Base-by-base conservation (phyloP, 768 basidiomycete genomes). In the Leccinum disarticulatum region DNA sequence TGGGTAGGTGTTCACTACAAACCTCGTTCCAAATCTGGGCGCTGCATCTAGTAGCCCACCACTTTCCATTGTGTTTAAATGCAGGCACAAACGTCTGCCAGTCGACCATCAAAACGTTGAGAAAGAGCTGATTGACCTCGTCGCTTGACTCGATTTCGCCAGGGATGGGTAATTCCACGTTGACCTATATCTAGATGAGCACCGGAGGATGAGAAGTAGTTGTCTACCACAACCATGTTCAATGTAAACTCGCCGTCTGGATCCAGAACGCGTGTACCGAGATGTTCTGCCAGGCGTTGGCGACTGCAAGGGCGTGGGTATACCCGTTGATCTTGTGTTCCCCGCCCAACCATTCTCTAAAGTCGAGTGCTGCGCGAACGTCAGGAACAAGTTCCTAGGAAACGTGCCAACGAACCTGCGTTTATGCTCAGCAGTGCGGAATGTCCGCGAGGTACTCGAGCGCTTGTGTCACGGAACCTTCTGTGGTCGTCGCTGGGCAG, bases 301-400 rank as follows among this genome's bases (percentile, higher is more conserved):
- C 70, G 3, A 88, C 59, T 4, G 91, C 93, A 6, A 93, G 79
- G 13, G 77, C 66, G 70, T 86, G 87, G 63, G 85, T 90, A 70
- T 93, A 93, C 8, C 75, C 74, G 63, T 82, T 83, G 60, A 95
- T 94, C 49, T 77, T 79, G 28, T 80, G 71, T 70, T 95, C 92
- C 7, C 93, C 91, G 1, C 93, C 92, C 2, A 93, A 72, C 76
- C 82, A 82, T 58, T 80, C 67, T 28, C 93, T 83, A 74, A 94
- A 94, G 30, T 86, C 81, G 6, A 93, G 70, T 0, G 91, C 92
- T 86, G 54, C 27, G 19, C 33, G 17, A 41, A 55, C 19, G 30
- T 65, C 53, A 60, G 66, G 36, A 48, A 46, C 50, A 53, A 57
- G 0, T n/a, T 22, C n/a, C 15, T 30, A 51, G 9, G 17, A 52